A percentile compares a stretch with the other conserved stretches of the same genome.
Evolutionary conservation across 495 filamentous ascomycete genomes (phyloP).

Genomic region (Aspergillus homomorphus): DNA sequence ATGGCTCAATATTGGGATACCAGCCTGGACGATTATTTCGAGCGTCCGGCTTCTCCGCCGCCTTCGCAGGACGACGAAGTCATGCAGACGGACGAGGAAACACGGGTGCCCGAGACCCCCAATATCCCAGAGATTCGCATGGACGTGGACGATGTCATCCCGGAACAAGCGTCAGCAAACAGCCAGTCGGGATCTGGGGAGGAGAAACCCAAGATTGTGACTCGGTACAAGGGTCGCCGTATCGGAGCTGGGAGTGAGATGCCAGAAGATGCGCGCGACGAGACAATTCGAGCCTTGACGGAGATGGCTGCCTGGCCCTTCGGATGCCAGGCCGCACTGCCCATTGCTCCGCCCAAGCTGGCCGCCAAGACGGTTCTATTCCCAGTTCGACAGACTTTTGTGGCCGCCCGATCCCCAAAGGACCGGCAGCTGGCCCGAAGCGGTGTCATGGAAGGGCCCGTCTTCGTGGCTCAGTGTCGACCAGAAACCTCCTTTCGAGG

Average conservation of each 20-base stretch:
- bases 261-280: slow-evolving; percentile 71
- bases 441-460: slow-evolving; percentile 73
- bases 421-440: slow-evolving; percentile 67
- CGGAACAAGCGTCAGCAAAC: background rate
- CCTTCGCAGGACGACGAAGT: slow-evolving; percentile 19
- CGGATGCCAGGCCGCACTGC: slow-evolving; percentile 64
- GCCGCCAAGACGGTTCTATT: slow-evolving; percentile 52
- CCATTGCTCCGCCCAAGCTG: slow-evolving; percentile 61
- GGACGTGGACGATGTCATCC: slow-evolving; percentile 31
- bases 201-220: slow-evolving; percentile 20
- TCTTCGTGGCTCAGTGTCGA: slow-evolving; percentile 57
- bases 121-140: slow-evolving; percentile 22
- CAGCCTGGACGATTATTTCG: slow-evolving; percentile 54
- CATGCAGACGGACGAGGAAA: slow-evolving; percentile 25
- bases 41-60: slow-evolving; percentile 33
- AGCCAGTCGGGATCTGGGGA: slow-evolving; percentile 5
- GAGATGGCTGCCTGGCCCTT: slow-evolving; percentile 80
- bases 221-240: slow-evolving; percentile 53
- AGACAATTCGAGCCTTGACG: slow-evolving; percentile 66
- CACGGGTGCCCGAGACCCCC: background rate
- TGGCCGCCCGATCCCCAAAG: slow-evolving; percentile 64
- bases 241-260: slow-evolving; percentile 64
- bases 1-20: slow-evolving; percentile 65
- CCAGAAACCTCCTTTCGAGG: slow-evolving; percentile 53
- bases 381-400: slow-evolving; percentile 50